Evolutionary conservation across 108 stramenopile species (phyloP).

Genomic region (Cyclotella sp.): DNA sequence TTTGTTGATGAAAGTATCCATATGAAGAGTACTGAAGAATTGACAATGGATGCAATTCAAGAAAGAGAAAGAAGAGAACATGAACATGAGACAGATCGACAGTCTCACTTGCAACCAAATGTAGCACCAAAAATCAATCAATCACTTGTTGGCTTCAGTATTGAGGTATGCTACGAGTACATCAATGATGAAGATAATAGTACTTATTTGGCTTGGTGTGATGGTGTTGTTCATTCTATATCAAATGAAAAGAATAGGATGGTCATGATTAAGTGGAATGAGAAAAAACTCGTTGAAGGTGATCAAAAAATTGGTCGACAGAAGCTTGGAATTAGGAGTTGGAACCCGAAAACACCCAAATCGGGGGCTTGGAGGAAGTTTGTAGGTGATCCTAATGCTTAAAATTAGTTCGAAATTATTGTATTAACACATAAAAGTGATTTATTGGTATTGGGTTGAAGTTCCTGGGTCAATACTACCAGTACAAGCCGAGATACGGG

Average conservation of each 20-base stretch:
- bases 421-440: background rate
- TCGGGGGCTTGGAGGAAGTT: background rate
- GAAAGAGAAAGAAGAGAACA: background rate
- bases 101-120: background rate
- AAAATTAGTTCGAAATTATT: background rate
- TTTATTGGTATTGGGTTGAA: background rate
- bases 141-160: background rate
- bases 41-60: background rate
- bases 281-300: no score
- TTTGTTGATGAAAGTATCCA: background rate
- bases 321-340: no score
- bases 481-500: background rate
- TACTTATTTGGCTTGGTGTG: background rate
- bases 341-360: background rate
- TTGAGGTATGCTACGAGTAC: background rate
- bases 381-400: slow-evolving; percentile 5
- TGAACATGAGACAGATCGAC: slow-evolving; percentile 1
- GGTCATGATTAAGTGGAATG: slow-evolving; percentile 3
- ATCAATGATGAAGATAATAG: background rate
- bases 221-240: background rate
- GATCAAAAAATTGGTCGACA: no score
- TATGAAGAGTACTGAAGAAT: background rate
- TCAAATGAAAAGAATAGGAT: background rate
- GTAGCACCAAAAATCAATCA: background rate
- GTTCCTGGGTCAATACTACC: background rate